Evolutionary conservation across 1,284 basidiomycete genomes (phyloP).

Genomic region (Tetrapyrgos nigripes): DNA sequence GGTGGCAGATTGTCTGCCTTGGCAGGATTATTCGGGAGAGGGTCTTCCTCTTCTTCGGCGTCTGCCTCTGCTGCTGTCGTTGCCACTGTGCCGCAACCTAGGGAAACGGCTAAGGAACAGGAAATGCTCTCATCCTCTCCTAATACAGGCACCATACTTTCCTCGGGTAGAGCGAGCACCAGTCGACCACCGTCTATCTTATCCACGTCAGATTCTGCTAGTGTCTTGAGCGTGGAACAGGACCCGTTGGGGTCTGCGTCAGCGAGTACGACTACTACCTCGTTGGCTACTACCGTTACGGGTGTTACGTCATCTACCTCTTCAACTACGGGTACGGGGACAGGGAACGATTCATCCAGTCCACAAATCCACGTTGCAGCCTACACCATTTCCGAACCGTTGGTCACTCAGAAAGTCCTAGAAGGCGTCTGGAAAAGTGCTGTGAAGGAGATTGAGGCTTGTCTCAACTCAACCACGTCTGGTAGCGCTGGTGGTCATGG

Average conservation of each 20-base stretch:
- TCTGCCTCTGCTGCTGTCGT: not conserved
- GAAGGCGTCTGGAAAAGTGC: slow-evolving; percentile 29
- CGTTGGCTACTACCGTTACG: not conserved
- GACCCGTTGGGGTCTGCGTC: not conserved
- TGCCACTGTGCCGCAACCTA: not conserved
- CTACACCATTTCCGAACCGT: slow-evolving; percentile 2
- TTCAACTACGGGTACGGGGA: not conserved
- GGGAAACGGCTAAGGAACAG: no score
- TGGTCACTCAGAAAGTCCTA: slow-evolving; percentile 15
- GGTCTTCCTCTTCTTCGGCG: not conserved
- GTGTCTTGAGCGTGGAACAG: slow-evolving; percentile 6
- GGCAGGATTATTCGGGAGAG: not conserved
- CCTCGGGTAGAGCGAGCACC: no score
- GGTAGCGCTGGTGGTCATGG: not conserved
- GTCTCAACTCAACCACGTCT: not conserved
- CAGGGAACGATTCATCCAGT: not conserved
- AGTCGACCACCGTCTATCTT: slow-evolving; percentile 16
- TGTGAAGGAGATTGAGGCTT: slow-evolving; percentile 24
- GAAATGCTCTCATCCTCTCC: no score
- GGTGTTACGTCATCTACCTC: not conserved
- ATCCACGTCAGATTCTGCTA: slow-evolving; percentile 10
- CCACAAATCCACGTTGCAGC: not conserved
- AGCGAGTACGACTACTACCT: not conserved
- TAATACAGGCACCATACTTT: no score
- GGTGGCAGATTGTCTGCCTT: not conserved